Evolutionary conservation across 2,329 filamentous ascomycete genomes (phyloP).

Genomic region (Bipolaris bicolor): DNA sequence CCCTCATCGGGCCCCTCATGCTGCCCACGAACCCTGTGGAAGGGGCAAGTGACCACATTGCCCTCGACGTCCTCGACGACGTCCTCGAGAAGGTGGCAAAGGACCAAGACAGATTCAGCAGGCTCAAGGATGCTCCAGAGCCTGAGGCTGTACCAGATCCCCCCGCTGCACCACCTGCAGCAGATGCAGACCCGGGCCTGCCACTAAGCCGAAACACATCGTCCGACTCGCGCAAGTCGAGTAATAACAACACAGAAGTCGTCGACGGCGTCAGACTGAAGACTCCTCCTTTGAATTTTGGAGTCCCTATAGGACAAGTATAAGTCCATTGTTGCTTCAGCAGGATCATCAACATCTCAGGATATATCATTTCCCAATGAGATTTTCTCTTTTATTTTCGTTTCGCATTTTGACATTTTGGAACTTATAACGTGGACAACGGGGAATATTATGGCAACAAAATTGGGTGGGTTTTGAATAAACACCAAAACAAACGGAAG

Average conservation of each 20-base stretch:
- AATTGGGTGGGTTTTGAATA: no score
- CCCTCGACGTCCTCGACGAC: constrained; percentile 35
- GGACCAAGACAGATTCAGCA: constrained; percentile 26
- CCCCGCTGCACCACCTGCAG: not conserved
- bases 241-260: constrained; percentile 19
- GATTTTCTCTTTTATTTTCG: not conserved
- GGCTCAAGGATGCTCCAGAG: constrained; percentile 24
- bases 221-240: constrained; percentile 21
- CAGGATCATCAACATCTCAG: no score
- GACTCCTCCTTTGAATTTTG: constrained; percentile 45
- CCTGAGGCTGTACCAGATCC: constrained; percentile 8
- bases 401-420: not conserved
- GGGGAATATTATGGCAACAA: no score
- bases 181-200: constrained; percentile 5
- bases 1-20: constrained; percentile 40
- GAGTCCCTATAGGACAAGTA: constrained; percentile 43
- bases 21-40: constrained; percentile 42
- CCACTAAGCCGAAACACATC: constrained; percentile 33
- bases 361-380: no score
- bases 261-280: constrained; percentile 47
- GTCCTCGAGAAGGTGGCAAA: constrained; percentile 36
- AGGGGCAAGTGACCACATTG: constrained; percentile 38
- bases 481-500: no score
- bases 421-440: no score
- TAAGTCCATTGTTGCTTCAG: constrained; percentile 2